phyloP scores from a whole-genome alignment of 768 basidiomycete genomes.

The Amanita fuliginea region DNA sequence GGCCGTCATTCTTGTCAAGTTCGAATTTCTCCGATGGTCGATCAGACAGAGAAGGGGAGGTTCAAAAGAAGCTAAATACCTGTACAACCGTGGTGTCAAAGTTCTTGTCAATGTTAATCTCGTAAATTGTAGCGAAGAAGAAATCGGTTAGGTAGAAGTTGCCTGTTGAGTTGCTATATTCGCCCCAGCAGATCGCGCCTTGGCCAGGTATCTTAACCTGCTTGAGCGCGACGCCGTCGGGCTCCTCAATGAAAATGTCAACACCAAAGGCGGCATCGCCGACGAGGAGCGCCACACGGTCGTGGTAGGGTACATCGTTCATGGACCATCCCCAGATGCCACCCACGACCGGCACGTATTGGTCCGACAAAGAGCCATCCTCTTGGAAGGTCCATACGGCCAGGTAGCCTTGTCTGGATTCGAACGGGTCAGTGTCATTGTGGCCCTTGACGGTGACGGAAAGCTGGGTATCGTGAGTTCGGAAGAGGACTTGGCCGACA shows the following conservation, averaged over 20 bases:
- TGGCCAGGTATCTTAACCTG: conserved; percentile 24
- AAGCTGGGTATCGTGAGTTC: conserved; percentile 30
- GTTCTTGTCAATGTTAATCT: conserved; percentile 34
- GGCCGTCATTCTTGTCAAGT: conserved; percentile 11
- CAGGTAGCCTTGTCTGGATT: conserved; percentile 32
- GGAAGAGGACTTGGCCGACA: conserved; percentile 34
- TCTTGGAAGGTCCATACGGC: conserved; percentile 35
- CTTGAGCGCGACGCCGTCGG: conserved; percentile 10
- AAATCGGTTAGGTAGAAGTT: conserved; percentile 37
- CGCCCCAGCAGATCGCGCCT: conserved; percentile 31
- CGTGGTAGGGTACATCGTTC: conserved; percentile 26
- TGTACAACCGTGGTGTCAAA: conserved; percentile 27
- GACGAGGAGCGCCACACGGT: conserved; percentile 22
- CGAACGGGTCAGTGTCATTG: conserved; percentile 10
- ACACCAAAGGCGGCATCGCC: conserved; percentile 30
- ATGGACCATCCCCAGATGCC: conserved; percentile 40
- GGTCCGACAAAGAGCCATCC: conserved; percentile 31
- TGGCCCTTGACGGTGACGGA: conserved; percentile 37
- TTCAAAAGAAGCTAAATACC: not conserved
- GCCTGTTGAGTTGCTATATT: conserved; percentile 27
- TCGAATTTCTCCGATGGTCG: not conserved
- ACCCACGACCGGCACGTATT: conserved; percentile 27
- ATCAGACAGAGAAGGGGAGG: not conserved
- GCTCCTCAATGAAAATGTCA: conserved; percentile 1
- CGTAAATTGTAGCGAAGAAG: conserved; percentile 26